Conservation (phyloP, 306 rosid species). For the Cucurbita moschata region DNA sequence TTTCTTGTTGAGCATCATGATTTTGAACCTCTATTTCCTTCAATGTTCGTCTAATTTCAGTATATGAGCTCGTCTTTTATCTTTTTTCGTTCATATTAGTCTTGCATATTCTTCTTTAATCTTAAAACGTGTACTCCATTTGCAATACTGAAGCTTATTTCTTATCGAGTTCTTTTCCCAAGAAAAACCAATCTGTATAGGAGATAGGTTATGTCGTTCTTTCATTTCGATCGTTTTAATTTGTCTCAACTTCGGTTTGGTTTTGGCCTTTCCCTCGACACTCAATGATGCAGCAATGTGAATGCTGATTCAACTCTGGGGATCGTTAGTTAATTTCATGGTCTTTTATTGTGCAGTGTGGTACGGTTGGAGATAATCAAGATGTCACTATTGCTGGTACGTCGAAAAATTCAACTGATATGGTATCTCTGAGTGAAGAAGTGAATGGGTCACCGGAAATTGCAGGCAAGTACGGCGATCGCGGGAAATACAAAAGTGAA, state of each 20-base stretch:
- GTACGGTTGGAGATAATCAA: conserved; percentile 22
- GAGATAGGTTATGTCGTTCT: neutral
- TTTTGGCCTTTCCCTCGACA: neutral
- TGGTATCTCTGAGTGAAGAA: conserved; percentile 61
- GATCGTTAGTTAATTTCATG: neutral
- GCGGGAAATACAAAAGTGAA: conserved; percentile 34
- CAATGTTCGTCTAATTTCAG: neutral
- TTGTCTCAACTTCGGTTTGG: neutral
- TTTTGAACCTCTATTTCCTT: neutral
- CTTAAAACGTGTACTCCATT: neutral
- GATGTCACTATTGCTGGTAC: conserved; percentile 34
- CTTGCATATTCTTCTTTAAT: neutral
- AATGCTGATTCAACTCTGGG: neutral
- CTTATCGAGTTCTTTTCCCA: neutral
- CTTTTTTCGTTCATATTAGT: neutral
- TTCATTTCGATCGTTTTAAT: neutral
- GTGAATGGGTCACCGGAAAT: conserved; percentile 57
- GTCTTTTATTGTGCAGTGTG: conserved; percentile 24
- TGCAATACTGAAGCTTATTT: neutral
- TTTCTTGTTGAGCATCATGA: neutral
- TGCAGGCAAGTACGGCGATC: conserved; percentile 18
- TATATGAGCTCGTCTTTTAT: neutral
- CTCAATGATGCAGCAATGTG: neutral
- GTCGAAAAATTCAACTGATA: conserved; percentile 11
- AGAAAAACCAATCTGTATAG: neutral